phyloP scores from a whole-genome alignment of 164 flowering plant species.

The Umbilicus rupestris region DNA sequence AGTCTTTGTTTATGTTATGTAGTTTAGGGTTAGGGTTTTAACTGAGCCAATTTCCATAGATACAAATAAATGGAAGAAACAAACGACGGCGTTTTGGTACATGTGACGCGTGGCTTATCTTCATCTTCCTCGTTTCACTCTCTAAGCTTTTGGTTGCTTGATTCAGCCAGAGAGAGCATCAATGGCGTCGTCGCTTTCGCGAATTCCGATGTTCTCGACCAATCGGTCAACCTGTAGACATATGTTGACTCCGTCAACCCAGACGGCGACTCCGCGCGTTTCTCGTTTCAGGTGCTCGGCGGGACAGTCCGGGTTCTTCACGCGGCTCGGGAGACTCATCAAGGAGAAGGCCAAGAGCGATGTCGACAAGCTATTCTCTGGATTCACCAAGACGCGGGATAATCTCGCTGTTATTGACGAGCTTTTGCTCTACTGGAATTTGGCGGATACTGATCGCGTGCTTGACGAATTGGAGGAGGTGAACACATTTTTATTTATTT shows the following conservation, averaged over 20 bases:
- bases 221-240: background rate
- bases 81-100: background rate
- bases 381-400: conserved; percentile 12
- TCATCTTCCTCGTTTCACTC: background rate
- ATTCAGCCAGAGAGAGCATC: background rate
- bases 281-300: conserved; percentile 60
- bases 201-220: background rate
- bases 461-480: conserved; percentile 97
- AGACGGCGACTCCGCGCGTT: background rate
- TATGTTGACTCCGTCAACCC: background rate
- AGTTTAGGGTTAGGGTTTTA: too few species aligned
- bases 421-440: conserved; percentile 85
- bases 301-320: conserved; percentile 79
- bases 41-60: too few species aligned
- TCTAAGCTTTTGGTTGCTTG: background rate
- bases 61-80: background rate
- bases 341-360: conserved; percentile 94
- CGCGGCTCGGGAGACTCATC: conserved; percentile 68
- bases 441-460: conserved; percentile 84
- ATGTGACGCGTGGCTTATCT: conserved; percentile 4
- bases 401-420: conserved; percentile 91
- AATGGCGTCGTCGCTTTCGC: conserved; percentile 26
- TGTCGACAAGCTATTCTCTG: conserved; percentile 65
- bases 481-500: background rate
- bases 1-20: too few species aligned